Evolutionary conservation across 1,139 yeast species (phyloP), one percentile per base, ranked within the genome.

Genomic region (Scheffersomyces titani): DNA sequence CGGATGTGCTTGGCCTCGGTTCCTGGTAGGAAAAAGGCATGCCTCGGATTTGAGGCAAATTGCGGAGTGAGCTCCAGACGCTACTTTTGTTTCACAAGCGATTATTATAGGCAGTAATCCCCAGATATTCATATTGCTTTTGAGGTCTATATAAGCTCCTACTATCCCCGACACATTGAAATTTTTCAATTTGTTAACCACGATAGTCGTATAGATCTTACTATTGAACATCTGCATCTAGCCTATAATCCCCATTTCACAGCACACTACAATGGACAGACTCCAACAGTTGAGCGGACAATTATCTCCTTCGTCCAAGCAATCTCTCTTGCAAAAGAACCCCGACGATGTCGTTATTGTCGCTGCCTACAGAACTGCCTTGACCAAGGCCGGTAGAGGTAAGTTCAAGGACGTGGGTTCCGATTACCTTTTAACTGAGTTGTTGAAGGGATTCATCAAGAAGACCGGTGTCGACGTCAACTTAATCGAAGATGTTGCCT

Each of bases 271-370:
- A 49, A 84, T 84, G 87, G 85, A 86, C 63, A 84, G 92, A 82
- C 76, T 87, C 65, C 77, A 80, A 61, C 89, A 85, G 72, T 75
- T 87, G 65, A 75, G 82, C 55, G 82, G 82, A 55, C 91, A 87
- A 69, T 74, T 87, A 66, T 71, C 73, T 56, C 81, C 85, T 45
- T 73, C 77, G 55, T 67, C 87, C 55, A 75, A 78, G 65, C 79
- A 77, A 66, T 66, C 80, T 21, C 63, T 78, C 52, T 67, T 67
- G 58, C 82, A 83, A 61, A 89, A 90, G 76, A 82, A 83, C 74
- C 88, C 94, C 40, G 92, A 90, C 65, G 98, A 92, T 70, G 96
- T 91, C 45, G 97, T 92, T 53, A 86, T 92, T 61, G 90, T 90
- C 51, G 90, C 85, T 53, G 97, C 98, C 53, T 88, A 90, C 81